phyloP scores from a whole-genome alignment of 768 basidiomycete genomes.

The Pleurotus giganteus region DNA sequence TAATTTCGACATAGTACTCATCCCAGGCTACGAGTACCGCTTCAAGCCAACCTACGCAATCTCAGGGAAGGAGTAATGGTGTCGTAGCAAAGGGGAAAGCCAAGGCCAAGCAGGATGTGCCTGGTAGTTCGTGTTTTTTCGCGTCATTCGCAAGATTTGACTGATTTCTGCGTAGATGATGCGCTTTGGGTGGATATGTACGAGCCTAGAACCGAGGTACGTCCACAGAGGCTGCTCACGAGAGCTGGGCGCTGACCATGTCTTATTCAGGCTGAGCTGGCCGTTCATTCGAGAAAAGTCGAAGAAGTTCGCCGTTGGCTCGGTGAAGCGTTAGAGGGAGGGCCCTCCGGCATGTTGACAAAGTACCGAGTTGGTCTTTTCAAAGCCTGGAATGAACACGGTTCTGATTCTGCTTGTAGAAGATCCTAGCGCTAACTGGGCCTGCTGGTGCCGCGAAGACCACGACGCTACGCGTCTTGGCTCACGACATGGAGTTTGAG shows the following conservation, averaged over 20 bases:
- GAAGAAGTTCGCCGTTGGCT: slow-evolving; percentile 78
- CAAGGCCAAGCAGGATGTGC: slow-evolving; percentile 13
- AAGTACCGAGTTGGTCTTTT: slow-evolving; percentile 68
- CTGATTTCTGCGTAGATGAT: slow-evolving; percentile 27
- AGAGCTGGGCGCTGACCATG: neutral
- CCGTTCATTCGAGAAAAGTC: slow-evolving; percentile 78
- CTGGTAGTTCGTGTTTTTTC: slow-evolving; percentile 1
- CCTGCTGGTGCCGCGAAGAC: slow-evolving; percentile 93
- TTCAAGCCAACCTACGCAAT: neutral
- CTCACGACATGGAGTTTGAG: slow-evolving; percentile 72
- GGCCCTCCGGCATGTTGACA: slow-evolving; percentile 56
- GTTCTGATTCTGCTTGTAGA: slow-evolving; percentile 36
- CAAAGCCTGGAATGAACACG: neutral
- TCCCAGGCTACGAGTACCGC: slow-evolving; percentile 1
- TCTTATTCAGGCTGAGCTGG: slow-evolving; percentile 52
- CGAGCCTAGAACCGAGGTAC: slow-evolving; percentile 57
- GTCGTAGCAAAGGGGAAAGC: slow-evolving; percentile 19
- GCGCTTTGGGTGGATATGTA: slow-evolving; percentile 64
- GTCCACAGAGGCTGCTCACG: slow-evolving; percentile 4
- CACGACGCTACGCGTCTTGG: slow-evolving; percentile 72
- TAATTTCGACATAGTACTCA: slow-evolving; percentile 4
- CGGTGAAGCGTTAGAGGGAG: slow-evolving; percentile 66
- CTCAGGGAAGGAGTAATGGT: slow-evolving; percentile 3
- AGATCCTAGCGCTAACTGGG: slow-evolving; percentile 83
- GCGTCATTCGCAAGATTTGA: neutral